Percentiles rank a stretch among this genome's conserved stretches.
phyloP scores from a whole-genome alignment of 1,139 yeast species.

The Suhomyces bokatorum region DNA sequence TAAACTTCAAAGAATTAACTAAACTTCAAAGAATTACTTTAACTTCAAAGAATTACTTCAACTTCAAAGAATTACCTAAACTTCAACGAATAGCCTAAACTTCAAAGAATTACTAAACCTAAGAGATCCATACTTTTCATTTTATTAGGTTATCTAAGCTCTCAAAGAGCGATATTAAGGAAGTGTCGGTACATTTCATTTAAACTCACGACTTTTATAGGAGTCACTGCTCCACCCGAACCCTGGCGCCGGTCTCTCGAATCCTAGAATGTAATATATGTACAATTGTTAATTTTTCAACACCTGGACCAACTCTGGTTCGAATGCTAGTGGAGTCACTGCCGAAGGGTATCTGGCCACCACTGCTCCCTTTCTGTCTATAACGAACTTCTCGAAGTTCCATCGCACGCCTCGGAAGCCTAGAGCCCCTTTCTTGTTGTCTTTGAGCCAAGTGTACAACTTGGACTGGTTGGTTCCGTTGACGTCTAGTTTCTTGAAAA shows the following conservation, averaged over 20 bases:
- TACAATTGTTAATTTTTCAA: constrained; percentile 23
- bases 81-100: too few species aligned
- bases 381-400: constrained; percentile 92
- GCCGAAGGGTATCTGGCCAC: constrained; percentile 67
- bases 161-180: too few species aligned
- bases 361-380: constrained; percentile 73
- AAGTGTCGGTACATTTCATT: too few species aligned
- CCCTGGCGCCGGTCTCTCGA: neutral
- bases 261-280: constrained; percentile 1
- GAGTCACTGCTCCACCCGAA: neutral
- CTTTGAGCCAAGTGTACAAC: constrained; percentile 36
- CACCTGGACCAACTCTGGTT: constrained; percentile 46
- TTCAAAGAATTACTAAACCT: too few species aligned
- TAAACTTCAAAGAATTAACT: too few species aligned
- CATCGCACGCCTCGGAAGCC: constrained; percentile 85
- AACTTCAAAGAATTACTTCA: too few species aligned
- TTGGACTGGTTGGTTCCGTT: constrained; percentile 36
- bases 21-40: too few species aligned
- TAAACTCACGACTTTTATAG: neutral
- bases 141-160: too few species aligned
- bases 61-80: too few species aligned
- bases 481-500: constrained; percentile 37
- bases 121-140: too few species aligned
- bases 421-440: constrained; percentile 47
- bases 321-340: constrained; percentile 64